These are phyloP conservation scores for Alternaria tenuissima DNA, from an alignment of 2,329 filamentous ascomycete genomes.

Conservation along the genomic window DNA sequence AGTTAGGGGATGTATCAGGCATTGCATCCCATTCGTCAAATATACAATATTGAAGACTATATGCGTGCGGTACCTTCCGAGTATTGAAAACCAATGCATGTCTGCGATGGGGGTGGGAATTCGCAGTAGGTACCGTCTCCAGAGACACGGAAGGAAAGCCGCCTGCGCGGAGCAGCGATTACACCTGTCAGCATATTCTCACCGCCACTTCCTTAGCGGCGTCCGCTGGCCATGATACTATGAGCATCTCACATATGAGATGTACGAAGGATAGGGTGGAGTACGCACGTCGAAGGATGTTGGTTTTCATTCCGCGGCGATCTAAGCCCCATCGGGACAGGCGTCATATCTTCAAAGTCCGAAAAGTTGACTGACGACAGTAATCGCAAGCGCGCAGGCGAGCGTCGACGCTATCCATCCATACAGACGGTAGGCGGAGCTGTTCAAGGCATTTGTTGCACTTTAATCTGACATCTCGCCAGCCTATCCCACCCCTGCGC, in stretches of 20 bases:
- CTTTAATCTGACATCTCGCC: background rate
- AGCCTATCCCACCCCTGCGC: background rate
- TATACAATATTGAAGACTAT: background rate
- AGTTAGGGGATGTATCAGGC: background rate
- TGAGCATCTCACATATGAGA: background rate
- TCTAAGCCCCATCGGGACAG: slow-evolving; percentile 23
- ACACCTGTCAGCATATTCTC: slow-evolving; percentile 13
- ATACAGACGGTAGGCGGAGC: slow-evolving; percentile 5
- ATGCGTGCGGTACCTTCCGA: slow-evolving; percentile 8
- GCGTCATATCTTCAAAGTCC: slow-evolving; percentile 13
- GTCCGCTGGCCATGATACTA: background rate
- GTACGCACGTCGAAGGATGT: slow-evolving; percentile 14
- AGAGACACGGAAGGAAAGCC: slow-evolving; percentile 14
- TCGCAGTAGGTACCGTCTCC: background rate
- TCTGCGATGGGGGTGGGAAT: slow-evolving; percentile 1
- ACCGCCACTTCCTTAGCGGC: slow-evolving; percentile 18
- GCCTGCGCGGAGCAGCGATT: background rate
- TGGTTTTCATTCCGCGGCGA: slow-evolving; percentile 4
- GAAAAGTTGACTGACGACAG: slow-evolving; percentile 20
- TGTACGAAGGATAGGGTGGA: slow-evolving; percentile 11
- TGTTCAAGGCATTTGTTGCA: background rate
- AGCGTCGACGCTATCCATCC: slow-evolving; percentile 6
- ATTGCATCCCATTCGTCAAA: background rate
- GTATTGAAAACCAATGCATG: background rate
- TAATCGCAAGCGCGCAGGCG: slow-evolving; percentile 5